phyloP scores from a whole-genome alignment of 176 grass and related monocot species.

The Ensete glaucum region DNA sequence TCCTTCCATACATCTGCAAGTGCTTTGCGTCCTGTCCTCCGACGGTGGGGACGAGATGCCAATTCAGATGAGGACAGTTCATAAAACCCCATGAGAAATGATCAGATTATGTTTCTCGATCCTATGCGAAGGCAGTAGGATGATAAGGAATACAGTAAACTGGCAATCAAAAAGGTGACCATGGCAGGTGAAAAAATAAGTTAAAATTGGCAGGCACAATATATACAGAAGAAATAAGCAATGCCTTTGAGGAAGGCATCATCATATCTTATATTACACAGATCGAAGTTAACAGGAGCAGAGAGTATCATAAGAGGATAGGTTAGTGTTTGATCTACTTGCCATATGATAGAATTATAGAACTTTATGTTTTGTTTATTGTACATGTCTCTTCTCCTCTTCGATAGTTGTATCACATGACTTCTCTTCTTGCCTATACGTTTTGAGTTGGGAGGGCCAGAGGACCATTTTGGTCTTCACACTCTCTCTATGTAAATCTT shows the following conservation, averaged over 20 bases:
- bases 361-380: not conserved
- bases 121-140: not conserved
- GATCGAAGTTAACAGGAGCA: not conserved
- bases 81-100: conserved; percentile 27
- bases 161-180: not conserved
- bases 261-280: not conserved
- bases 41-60: conserved; percentile 34
- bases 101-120: too few relatives aligned
- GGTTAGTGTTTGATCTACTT: not conserved
- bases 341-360: not conserved
- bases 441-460: not conserved
- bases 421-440: not conserved
- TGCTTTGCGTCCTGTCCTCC: conserved; percentile 44
- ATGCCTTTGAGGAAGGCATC: not conserved
- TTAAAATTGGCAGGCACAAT: not conserved
- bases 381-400: not conserved
- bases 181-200: not conserved
- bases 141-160: not conserved
- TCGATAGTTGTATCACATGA: not conserved
- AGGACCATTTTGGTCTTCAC: too few relatives aligned
- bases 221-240: not conserved
- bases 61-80: conserved; percentile 66
- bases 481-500: too few relatives aligned
- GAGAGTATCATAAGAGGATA: not conserved
- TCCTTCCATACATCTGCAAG: conserved; percentile 65